A percentile compares a stretch with the other conserved stretches of the same genome.
These are phyloP conservation scores for Purshia tridentata DNA, from an alignment of 306 rosid species.

Conservation along the genomic window DNA sequence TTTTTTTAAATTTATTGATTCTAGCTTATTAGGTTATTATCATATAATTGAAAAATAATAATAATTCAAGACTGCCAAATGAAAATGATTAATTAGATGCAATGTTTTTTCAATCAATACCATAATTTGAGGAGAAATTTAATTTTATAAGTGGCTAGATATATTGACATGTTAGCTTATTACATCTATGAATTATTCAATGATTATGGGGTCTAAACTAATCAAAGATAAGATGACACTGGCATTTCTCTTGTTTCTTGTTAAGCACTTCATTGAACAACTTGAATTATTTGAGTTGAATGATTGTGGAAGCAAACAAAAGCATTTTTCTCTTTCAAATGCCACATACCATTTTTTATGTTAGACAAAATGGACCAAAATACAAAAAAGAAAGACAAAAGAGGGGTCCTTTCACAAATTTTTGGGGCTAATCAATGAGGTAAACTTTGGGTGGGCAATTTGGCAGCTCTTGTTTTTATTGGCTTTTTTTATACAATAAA, in stretches of 20 bases:
- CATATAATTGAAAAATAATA: background rate
- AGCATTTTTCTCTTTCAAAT: background rate
- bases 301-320: background rate
- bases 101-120: no score
- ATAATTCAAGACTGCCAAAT: no score
- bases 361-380: background rate
- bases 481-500: background rate
- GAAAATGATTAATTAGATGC: no score
- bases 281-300: background rate
- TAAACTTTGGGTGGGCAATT: background rate
- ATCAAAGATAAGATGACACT: no score
- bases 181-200: no score
- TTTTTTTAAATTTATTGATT: no score
- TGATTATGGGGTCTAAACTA: no score
- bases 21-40: no score
- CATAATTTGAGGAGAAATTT: no score
- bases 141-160: no score
- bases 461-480: background rate
- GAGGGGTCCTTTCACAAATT: background rate
- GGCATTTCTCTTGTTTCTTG: background rate
- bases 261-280: constrained; percentile 10
- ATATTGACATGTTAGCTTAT: no score
- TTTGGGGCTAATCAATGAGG: background rate
- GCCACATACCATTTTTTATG: no score
- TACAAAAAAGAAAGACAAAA: background rate